Percentiles rank a stretch among this genome's conserved stretches.
Conservation (phyloP, 768 basidiomycete genomes). For the Suillus hirtellus region DNA sequence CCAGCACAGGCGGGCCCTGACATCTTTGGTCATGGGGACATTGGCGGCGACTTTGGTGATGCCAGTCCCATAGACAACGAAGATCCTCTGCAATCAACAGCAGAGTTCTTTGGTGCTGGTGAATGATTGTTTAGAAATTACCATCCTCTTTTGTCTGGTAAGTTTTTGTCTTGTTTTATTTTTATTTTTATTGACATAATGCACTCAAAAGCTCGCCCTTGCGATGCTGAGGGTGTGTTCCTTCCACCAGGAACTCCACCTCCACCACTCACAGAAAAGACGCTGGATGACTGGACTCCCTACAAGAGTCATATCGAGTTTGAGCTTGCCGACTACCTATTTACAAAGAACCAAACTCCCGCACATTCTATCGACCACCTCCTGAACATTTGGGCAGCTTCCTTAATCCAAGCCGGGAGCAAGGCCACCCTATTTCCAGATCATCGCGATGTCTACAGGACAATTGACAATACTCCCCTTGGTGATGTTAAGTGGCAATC, state of each 20-base stretch:
- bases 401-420: slow-evolving; percentile 13
- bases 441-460: slow-evolving; percentile 21
- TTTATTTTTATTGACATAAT: too few species aligned
- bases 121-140: background rate
- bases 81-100: too few species aligned
- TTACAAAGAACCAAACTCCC: slow-evolving; percentile 22
- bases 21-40: too few species aligned
- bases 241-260: too few species aligned
- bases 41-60: too few species aligned
- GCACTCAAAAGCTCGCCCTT: background rate
- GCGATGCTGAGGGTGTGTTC: slow-evolving; percentile 9
- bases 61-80: too few species aligned
- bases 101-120: too few species aligned
- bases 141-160: slow-evolving; percentile 10
- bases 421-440: slow-evolving; percentile 23
- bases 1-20: too few species aligned
- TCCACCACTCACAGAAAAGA: background rate
- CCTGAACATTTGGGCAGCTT: background rate
- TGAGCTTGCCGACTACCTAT: slow-evolving; percentile 24
- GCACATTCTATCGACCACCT: slow-evolving; percentile 17
- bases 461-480: slow-evolving; percentile 27
- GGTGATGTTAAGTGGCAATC: slow-evolving; percentile 33
- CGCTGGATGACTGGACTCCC: slow-evolving; percentile 15
- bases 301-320: slow-evolving; percentile 17
- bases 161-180: too few species aligned